Conservation (phyloP, 1,284 basidiomycete genomes). For the Pterulicium gracile region DNA sequence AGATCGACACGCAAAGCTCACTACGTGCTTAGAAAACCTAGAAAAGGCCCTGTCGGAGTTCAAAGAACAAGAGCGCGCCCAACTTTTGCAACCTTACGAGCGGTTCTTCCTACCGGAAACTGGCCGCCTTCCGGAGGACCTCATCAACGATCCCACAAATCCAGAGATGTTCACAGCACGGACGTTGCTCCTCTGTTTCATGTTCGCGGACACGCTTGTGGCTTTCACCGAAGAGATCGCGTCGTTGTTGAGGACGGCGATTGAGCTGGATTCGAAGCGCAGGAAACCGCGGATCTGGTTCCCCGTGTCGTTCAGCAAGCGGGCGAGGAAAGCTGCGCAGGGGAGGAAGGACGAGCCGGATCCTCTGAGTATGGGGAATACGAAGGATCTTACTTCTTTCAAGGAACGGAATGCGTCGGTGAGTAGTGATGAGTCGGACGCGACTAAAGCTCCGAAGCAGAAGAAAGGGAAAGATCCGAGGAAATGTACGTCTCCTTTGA, state of each 20-base stretch:
- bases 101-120: slow-evolving; percentile 26
- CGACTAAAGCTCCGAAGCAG: neutral
- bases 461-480: neutral
- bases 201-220: slow-evolving; percentile 28
- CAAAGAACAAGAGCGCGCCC: slow-evolving; percentile 19
- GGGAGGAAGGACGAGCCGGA: slow-evolving; percentile 11
- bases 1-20: slow-evolving; percentile 17
- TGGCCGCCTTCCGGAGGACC: slow-evolving; percentile 14
- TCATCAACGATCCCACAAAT: slow-evolving; percentile 1
- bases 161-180: slow-evolving; percentile 23
- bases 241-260: slow-evolving; percentile 18
- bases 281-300: slow-evolving; percentile 25
- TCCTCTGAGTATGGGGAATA: neutral
- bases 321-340: slow-evolving; percentile 20
- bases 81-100: slow-evolving; percentile 26
- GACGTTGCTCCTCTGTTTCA: slow-evolving; percentile 30
- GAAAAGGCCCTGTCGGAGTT: slow-evolving; percentile 20
- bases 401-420: neutral
- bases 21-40: slow-evolving; percentile 13
- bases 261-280: slow-evolving; percentile 23
- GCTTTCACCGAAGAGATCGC: slow-evolving; percentile 24
- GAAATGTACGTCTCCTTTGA: neutral
- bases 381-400: neutral
- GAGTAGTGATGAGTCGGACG: neutral
- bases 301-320: slow-evolving; percentile 26